Evolutionary conservation across 2,329 filamentous ascomycete species (phyloP), one percentile per base, ranked within the genome.

Genomic region (Arachnomyces sp.): DNA sequence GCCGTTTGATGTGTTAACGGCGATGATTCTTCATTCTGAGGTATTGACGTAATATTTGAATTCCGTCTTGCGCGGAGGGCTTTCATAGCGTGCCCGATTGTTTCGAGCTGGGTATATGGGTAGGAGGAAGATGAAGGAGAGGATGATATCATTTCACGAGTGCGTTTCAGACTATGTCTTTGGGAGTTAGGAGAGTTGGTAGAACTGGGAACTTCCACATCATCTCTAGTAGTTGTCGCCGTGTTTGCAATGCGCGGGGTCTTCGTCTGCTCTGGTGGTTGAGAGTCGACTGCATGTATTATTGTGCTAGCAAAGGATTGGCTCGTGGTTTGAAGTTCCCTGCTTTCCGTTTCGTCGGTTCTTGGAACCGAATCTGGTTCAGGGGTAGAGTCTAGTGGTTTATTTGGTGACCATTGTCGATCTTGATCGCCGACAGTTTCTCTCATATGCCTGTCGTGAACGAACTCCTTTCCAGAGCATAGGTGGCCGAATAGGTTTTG

Each of bases 401-500:
- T 42, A 42, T 50, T 53, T 39, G 41, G 47, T 13, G 37, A 39
- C 8, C 38, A 45, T 29, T 47, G 42, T 15, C 43, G 46, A 13
- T 55, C 50, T 2, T 50, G 40, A 4, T 52, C 45, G 14, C 39
- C 33, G 12, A 56, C 46, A n/a, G 60, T 42, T 11, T 57, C 52
- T 39, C 69, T 62, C 73, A 88, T 81, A 40, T 74, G 51, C 4
- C 55, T 31, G 48, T 94, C 86, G 50, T 90, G 79, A 1, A 66
- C 62, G 54, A 90, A 93, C 0, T 47, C 46, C 0, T 66, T 56
- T 0, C 66, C 72, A 0, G 74, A 76, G 57, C 87, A 94, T 18
- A 78, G 63, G 15, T 76, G 59, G 0, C 84, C 84, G 52, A 94
- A 94, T 0, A 94, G 68, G 0, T 59, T 64, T n/a, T 66, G 48